A percentile compares a stretch with the other conserved stretches of the same genome.
These are phyloP conservation scores for Neurospora terricola DNA, from an alignment of 495 filamentous ascomycete genomes.

Conservation along the genomic window DNA sequence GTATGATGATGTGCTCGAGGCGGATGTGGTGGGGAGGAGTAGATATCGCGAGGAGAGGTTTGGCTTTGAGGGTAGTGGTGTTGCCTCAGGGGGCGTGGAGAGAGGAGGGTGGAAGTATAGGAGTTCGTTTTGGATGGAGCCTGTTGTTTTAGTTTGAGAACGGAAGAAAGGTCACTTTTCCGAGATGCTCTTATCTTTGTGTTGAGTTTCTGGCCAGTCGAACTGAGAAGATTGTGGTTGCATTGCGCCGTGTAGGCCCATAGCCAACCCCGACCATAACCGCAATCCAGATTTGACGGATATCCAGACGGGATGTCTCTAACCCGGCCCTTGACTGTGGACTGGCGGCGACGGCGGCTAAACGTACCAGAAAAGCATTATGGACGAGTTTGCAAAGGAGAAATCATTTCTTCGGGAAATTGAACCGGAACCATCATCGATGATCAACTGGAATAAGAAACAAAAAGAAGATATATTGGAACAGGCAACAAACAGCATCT, in stretches of 20 bases:
- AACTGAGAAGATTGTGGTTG: not conserved
- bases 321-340: not conserved
- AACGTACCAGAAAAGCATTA: not conserved
- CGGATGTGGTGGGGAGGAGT: not conserved
- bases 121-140: not conserved
- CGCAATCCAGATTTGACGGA: not conserved
- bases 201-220: not conserved
- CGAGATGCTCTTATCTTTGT: not conserved
- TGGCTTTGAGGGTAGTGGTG: not conserved
- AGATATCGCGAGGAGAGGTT: not conserved
- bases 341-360: not conserved
- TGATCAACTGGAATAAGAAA: not conserved
- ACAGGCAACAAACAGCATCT: not conserved
- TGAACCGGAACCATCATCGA: not conserved
- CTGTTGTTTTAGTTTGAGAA: not conserved
- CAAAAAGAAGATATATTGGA: not conserved
- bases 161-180: not conserved
- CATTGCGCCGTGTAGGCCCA: not conserved
- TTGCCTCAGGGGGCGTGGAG: not conserved
- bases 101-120: not conserved
- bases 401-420: not conserved
- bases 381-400: not conserved
- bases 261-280: not conserved
- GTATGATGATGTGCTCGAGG: not conserved
- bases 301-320: not conserved